phyloP scores from a whole-genome alignment of 345 rosid species.

The Murraya koenigii region DNA sequence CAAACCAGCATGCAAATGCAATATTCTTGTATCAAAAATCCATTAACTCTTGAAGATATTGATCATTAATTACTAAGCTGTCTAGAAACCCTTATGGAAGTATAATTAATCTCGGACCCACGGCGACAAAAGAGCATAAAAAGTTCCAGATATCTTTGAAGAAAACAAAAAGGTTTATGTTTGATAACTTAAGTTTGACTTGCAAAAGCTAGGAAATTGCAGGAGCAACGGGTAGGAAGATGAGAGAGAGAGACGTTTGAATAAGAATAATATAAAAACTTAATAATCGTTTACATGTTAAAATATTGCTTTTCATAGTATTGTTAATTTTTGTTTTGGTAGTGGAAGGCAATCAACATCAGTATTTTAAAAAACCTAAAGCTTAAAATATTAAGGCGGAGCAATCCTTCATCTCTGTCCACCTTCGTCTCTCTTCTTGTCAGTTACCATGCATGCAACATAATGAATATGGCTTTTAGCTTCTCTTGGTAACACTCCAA shows the following conservation, averaged over 20 bases:
- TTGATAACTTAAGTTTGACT: constrained; percentile 46
- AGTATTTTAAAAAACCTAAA: constrained; percentile 10
- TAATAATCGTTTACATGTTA: constrained; percentile 27
- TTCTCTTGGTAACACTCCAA: neutral
- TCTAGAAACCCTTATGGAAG: constrained; percentile 3
- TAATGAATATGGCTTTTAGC: constrained; percentile 26
- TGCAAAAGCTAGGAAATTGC: constrained; percentile 26
- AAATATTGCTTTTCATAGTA: constrained; percentile 13
- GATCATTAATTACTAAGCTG: neutral
- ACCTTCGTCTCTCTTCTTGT: constrained; percentile 52
- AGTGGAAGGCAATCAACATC: constrained; percentile 13
- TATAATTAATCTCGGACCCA: neutral
- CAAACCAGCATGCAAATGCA: constrained; percentile 1
- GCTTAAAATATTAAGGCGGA: constrained; percentile 35
- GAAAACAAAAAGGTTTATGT: constrained; percentile 14
- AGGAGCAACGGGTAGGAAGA: constrained; percentile 23
- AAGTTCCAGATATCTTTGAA: constrained; percentile 8
- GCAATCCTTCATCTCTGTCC: constrained; percentile 30
- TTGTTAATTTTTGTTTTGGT: constrained; percentile 17
- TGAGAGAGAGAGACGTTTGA: constrained; percentile 21
- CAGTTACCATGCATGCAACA: constrained; percentile 39
- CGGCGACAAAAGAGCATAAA: no score
- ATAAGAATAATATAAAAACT: constrained; percentile 28
- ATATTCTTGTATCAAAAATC: neutral
- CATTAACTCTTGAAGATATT: neutral